Evolutionary conservation across 345 rosid genomes (phyloP), one percentile per base, ranked within the genome.

Genomic region (Aethionema arabicum): DNA sequence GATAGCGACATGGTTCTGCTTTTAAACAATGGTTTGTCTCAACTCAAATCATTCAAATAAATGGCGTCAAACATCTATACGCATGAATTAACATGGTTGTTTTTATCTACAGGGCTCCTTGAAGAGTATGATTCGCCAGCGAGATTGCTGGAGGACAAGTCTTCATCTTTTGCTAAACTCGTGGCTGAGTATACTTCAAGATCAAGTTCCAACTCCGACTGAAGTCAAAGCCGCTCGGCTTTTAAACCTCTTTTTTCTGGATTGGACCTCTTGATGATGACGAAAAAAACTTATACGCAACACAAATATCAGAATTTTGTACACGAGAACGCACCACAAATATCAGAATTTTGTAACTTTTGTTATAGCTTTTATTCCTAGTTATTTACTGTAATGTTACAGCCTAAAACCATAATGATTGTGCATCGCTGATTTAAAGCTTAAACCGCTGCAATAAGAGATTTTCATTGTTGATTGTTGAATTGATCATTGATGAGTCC

Each of bases 1-100:
- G 82, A 91, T 42, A 88, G 96, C 30, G 91, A 86, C 63, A 78
- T 83, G 87, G 91, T 88, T 72, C 73, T 91, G 66, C 85, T 91
- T 51, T 76, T 91, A 39, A 84, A 72, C 72, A 54, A 82, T 0
- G 95, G 97, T 87, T 14, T 59, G 83, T 76, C 54, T 67, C 46
- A 8, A 14, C 8, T 14, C 0, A 58, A 12, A 6, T 41, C 56
- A 27, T 45, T 52, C 0, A 0, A n/a, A 30, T 6, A 7, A 0
- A 43, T 0, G 8, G 8, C 40, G 8, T 37, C 40, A 37, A 37
- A 50, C 43, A 42, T 35, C 30, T 57, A 33, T 56, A n/a, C 40
- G 43, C 3, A 36, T 37, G 56, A 38, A 45, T 51, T 57, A 54
- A 32, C 6, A 10, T n/a, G 38, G 13, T 72, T 37, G 45, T 52